These are phyloP conservation scores for Ogataea methylovora DNA, from an alignment of 805 yeast species.

Conservation along the genomic window DNA sequence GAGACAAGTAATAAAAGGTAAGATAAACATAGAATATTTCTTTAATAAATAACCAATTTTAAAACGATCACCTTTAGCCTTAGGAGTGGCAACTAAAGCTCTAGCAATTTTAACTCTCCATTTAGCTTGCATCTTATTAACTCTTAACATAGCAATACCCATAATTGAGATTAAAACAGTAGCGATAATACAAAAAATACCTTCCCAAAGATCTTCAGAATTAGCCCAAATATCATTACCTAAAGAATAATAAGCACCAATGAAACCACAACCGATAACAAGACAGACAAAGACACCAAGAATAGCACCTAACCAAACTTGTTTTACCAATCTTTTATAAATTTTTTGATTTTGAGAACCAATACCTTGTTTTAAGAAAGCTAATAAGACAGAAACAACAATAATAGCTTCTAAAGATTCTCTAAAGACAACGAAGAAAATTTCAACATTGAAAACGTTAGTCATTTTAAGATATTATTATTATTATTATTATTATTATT, in stretches of 20 bases:
- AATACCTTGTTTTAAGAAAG: conserved; percentile 86
- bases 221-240: conserved; percentile 77
- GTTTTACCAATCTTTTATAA: conserved; percentile 58
- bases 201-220: conserved; percentile 97
- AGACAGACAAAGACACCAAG: conserved; percentile 75
- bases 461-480: conserved; percentile 13
- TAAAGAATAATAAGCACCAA: conserved; percentile 83
- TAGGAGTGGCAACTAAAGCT: conserved; percentile 61
- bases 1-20: conserved; percentile 84
- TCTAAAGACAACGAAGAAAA: conserved; percentile 88
- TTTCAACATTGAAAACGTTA: conserved; percentile 57
- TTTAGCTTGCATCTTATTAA: conserved; percentile 93
- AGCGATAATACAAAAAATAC: conserved; percentile 86
- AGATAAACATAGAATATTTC: conserved; percentile 81
- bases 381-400: conserved; percentile 83
- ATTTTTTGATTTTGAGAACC: conserved; percentile 45
- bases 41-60: conserved; percentile 47
- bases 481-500: too few species aligned
- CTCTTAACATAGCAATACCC: conserved; percentile 96
- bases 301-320: conserved; percentile 81
- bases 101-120: conserved; percentile 94
- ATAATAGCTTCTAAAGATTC: conserved; percentile 91
- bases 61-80: conserved; percentile 41
- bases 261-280: conserved; percentile 84
- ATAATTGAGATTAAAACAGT: conserved; percentile 80